A percentile compares a stretch with the other conserved stretches of the same genome.
Evolutionary conservation across 768 basidiomycete species (phyloP).

Genomic region (Russula olivacea): DNA sequence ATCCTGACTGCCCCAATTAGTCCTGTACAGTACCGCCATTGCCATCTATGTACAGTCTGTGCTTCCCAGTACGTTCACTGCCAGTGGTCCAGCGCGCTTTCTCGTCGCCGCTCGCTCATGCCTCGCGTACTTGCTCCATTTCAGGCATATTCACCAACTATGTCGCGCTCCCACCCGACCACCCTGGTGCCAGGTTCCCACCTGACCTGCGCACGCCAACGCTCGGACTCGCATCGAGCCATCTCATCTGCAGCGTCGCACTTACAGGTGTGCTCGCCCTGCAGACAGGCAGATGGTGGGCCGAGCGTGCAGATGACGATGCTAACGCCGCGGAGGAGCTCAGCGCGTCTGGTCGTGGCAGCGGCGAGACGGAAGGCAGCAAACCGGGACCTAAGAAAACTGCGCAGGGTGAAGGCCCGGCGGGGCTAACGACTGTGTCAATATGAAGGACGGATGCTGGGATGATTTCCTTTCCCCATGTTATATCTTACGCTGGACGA

Average conservation of each 20-base stretch:
- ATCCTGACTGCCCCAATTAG: conserved; percentile 35
- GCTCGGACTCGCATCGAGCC: conserved; percentile 74
- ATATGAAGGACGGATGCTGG: background rate
- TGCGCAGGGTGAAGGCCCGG: background rate
- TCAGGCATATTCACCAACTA: conserved; percentile 58
- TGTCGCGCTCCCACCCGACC: conserved; percentile 25
- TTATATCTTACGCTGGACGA: conserved; percentile 3
- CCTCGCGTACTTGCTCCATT: background rate
- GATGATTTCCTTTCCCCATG: background rate
- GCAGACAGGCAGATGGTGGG: conserved; percentile 83
- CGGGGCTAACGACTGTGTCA: background rate
- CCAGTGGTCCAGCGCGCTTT: background rate
- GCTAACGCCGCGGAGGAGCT: conserved; percentile 36
- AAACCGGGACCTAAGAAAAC: background rate
- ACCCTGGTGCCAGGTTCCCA: conserved; percentile 57
- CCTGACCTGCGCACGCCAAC: conserved; percentile 53
- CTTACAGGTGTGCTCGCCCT: conserved; percentile 81
- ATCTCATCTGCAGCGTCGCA: conserved; percentile 83
- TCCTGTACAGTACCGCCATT: conserved; percentile 68
- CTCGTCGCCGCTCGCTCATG: conserved; percentile 11
- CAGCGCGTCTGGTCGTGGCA: background rate
- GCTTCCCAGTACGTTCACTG: conserved; percentile 58
- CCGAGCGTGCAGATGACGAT: conserved; percentile 63
- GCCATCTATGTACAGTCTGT: conserved; percentile 72
- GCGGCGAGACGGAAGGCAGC: background rate